A percentile compares a stretch with the other conserved stretches of the same genome.
These are phyloP conservation scores for Syzygium syzygioides DNA, from an alignment of 441 rosid species.

Conservation along the genomic window DNA sequence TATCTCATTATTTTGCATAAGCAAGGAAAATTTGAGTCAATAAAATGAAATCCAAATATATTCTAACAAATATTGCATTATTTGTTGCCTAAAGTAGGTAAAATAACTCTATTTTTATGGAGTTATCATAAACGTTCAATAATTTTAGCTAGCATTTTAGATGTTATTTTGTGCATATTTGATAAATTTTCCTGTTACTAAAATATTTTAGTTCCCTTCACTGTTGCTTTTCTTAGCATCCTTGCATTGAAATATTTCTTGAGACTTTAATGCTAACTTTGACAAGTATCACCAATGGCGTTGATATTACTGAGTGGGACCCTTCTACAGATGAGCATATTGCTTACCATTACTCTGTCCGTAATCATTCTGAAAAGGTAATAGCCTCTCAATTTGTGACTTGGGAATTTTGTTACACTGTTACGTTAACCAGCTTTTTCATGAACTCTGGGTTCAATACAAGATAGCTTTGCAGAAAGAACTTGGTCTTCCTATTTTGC, in stretches of 20 bases:
- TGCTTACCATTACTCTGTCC: conserved; percentile 51
- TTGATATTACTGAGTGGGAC: conserved; percentile 73
- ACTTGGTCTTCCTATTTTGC: conserved; percentile 72
- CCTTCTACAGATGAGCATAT: conserved; percentile 67
- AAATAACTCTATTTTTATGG: too few species aligned
- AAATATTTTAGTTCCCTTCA: neutral
- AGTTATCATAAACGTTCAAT: neutral
- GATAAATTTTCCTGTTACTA: neutral
- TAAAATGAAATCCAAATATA: too few species aligned
- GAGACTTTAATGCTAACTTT: conserved; percentile 3
- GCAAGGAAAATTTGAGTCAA: too few species aligned
- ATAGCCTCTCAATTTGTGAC: conserved; percentile 1
- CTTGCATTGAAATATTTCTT: conserved; percentile 4
- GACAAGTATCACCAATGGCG: conserved; percentile 89
- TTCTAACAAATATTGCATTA: too few species aligned
- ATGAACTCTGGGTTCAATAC: conserved; percentile 52
- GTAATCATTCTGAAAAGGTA: conserved; percentile 84
- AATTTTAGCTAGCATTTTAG: neutral
- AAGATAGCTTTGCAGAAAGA: conserved; percentile 86
- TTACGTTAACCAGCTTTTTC: neutral
- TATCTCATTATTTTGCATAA: too few species aligned
- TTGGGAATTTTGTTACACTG: neutral
- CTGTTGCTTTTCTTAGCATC: neutral
- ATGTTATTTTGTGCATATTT: neutral
- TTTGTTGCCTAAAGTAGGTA: too few species aligned